These are phyloP conservation scores for Manihot esculenta DNA, from an alignment of 441 rosid species.

Conservation along the genomic window DNA sequence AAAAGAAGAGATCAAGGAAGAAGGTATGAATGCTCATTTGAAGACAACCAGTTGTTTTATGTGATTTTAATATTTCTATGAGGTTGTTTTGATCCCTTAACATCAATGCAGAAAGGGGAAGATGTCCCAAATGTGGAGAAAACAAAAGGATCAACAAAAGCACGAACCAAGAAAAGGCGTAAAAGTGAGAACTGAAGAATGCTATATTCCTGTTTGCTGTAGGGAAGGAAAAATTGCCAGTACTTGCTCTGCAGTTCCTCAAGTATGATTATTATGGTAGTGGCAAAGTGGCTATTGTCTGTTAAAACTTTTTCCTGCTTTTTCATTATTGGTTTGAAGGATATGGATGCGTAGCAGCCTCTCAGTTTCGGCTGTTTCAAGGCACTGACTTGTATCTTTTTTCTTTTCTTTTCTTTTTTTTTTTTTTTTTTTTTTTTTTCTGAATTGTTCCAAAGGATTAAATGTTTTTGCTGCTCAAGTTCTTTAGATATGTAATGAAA, in stretches of 20 bases:
- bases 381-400: too few species aligned
- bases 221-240: background rate
- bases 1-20: slow-evolving; percentile 35
- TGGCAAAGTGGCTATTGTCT: too few species aligned
- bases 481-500: too few species aligned
- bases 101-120: slow-evolving; percentile 28
- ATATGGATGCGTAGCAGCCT: too few species aligned
- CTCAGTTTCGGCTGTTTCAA: too few species aligned
- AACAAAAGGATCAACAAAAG: slow-evolving; percentile 17
- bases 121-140: slow-evolving; percentile 27
- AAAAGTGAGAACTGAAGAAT: slow-evolving; percentile 29
- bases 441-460: too few species aligned
- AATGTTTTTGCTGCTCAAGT: too few species aligned
- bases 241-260: background rate
- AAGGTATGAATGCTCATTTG: slow-evolving; percentile 33
- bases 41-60: background rate
- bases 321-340: too few species aligned
- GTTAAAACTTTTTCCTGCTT: too few species aligned
- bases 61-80: background rate
- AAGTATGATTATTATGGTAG: too few species aligned
- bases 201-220: background rate
- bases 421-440: too few species aligned
- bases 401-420: too few species aligned
- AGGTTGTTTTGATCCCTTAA: slow-evolving; percentile 10
- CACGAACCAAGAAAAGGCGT: slow-evolving; percentile 38